Conservation (phyloP, 208 protist genomes). For the Acanthamoeba healyi region DNA sequence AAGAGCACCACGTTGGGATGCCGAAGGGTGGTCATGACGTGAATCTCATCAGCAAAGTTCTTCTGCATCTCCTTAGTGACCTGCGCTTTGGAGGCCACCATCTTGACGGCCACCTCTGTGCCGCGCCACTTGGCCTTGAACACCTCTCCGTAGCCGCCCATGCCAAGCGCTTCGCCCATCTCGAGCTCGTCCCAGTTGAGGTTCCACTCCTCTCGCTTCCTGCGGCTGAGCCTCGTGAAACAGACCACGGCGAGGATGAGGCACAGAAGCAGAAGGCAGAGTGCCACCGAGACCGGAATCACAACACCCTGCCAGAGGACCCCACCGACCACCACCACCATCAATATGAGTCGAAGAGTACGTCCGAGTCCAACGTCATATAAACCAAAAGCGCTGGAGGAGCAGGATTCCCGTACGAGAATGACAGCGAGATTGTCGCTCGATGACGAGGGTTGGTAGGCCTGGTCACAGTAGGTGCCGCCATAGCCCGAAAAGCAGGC, state of each 20-base stretch:
- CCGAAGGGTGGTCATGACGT: not conserved
- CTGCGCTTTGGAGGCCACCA: conserved; percentile 11
- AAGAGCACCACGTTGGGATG: conserved; percentile 51
- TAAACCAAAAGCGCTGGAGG: not conserved
- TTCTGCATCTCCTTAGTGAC: conserved; percentile 71
- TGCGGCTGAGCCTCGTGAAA: not conserved
- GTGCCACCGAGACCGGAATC: conserved; percentile 17
- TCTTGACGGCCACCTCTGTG: conserved; percentile 73
- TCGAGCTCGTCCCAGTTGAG: conserved; percentile 71
- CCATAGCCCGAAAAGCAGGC: conserved; percentile 45
- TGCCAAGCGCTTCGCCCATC: conserved; percentile 49
- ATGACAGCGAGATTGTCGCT: not conserved
- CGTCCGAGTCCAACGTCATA: too few species aligned
- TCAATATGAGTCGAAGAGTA: too few species aligned
- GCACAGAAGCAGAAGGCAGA: conserved; percentile 55
- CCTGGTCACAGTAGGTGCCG: conserved; percentile 27
- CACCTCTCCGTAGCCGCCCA: conserved; percentile 62
- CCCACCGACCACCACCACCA: too few species aligned
- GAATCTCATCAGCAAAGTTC: conserved; percentile 48
- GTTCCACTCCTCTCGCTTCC: conserved; percentile 44
- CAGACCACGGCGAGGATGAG: conserved; percentile 44
- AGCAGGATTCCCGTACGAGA: not conserved
- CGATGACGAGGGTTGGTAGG: not conserved
- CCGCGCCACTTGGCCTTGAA: conserved; percentile 74
- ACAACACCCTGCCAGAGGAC: conserved; percentile 41